phyloP scores from a whole-genome alignment of 768 basidiomycete species.

The Boletus tylopilopsis region DNA sequence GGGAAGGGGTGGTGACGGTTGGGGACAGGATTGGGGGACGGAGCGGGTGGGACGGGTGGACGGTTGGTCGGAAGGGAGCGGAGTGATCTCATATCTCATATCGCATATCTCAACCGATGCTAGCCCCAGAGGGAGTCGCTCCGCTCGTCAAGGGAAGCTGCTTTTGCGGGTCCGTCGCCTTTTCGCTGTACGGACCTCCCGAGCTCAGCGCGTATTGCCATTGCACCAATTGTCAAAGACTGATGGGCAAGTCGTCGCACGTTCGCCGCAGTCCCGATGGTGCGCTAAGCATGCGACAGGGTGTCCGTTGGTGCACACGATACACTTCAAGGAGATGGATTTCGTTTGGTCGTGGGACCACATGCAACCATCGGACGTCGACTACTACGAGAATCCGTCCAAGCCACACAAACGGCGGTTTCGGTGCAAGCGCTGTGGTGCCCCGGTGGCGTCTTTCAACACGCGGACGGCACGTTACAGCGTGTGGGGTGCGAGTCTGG shows the following conservation, averaged over 20 bases:
- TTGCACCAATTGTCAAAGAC: slow-evolving; percentile 64
- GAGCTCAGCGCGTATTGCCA: slow-evolving; percentile 63
- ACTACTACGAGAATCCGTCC: slow-evolving; percentile 43
- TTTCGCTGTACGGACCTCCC: slow-evolving; percentile 45
- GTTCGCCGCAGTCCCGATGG: background rate
- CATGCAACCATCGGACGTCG: slow-evolving; percentile 33
- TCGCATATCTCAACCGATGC: too few species aligned
- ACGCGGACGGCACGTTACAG: slow-evolving; percentile 45
- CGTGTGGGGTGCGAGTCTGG: slow-evolving; percentile 55
- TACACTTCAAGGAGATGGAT: slow-evolving; percentile 48
- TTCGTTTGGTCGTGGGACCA: slow-evolving; percentile 47
- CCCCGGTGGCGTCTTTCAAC: slow-evolving; percentile 51
- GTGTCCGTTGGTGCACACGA: slow-evolving; percentile 58
- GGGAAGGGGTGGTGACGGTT: slow-evolving; percentile 14
- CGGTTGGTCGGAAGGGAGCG: slow-evolving; percentile 1
- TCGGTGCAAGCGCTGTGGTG: slow-evolving; percentile 62
- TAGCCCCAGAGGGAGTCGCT: slow-evolving; percentile 5
- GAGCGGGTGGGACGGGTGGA: slow-evolving; percentile 50
- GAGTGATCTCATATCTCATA: too few species aligned
- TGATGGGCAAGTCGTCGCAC: slow-evolving; percentile 41
- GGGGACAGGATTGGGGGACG: slow-evolving; percentile 35
- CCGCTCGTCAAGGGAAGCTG: slow-evolving; percentile 47
- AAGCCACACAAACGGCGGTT: slow-evolving; percentile 61
- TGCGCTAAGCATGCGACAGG: background rate
- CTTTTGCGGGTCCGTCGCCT: slow-evolving; percentile 54